Evolutionary conservation across 192 early-diverging fungal genomes (phyloP), one percentile per base, ranked within the genome.

Genomic region (Entomortierella chlamydospora): DNA sequence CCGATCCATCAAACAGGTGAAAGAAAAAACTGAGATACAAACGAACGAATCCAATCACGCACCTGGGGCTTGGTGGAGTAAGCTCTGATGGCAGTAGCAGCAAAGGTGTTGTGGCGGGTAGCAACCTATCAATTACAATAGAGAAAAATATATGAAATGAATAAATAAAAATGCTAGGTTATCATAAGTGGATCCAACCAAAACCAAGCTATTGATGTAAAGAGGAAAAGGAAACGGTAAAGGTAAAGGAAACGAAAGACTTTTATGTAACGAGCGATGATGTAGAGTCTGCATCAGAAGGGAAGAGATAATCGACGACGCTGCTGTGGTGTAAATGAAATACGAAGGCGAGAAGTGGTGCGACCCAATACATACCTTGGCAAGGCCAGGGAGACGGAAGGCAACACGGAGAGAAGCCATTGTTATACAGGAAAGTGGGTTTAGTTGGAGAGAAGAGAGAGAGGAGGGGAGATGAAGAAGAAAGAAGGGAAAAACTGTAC

Each of bases 31-130:
- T 37, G 34, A 7, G 34, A 37, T n/a, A n/a, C n/a, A 37, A 37
- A 37, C 34, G 10, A 37, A 7, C 10, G 34, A 37, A 37, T 37
- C 34, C 34, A 10, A 37, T 37, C 4, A 78, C 73, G 73, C 73
- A 87, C 86, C 86, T 85, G 74, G 68, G 72, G 65, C 82, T 87
- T 83, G 74, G 86, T 83, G 61, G 86, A 71, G 54, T 84, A 87
- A 58, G 81, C 70, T 60, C 83, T 81, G 62, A 70, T 68, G 51
- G 68, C 81, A 58, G 74, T 52, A 45, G 71, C 60, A 34, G 83
- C 82, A 41, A 73, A 43, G 68, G 83, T 81, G 63, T 74, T 79
- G 71, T 81, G 66, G 74, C 72, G 65, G 78, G 73, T 61, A 55
- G 79, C 79, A 28, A 81, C 70, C 79, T 81, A 22, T 53, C 34